A percentile compares a stretch with the other conserved stretches of the same genome.
These are phyloP conservation scores for Globisporangium irregulare DNA, from an alignment of 352 stramenopile species.

Conservation along the genomic window DNA sequence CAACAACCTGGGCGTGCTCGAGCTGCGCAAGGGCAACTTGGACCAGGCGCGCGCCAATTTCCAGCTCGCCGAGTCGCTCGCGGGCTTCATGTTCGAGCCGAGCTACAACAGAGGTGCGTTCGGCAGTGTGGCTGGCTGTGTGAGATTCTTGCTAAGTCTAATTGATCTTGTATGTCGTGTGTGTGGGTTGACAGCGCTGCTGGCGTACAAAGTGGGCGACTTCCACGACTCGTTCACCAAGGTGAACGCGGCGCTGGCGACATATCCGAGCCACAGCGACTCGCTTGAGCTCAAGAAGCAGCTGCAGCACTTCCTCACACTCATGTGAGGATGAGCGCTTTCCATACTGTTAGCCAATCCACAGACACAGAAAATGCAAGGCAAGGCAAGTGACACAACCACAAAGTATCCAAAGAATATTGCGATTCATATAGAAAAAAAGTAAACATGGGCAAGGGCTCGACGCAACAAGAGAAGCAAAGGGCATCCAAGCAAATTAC, in stretches of 20 bases:
- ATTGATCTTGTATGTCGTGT: not conserved
- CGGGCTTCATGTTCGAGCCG: slow-evolving; percentile 90
- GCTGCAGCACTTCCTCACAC: slow-evolving; percentile 79
- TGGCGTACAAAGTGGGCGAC: slow-evolving; percentile 89
- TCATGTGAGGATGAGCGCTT: slow-evolving; percentile 37
- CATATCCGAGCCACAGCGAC: slow-evolving; percentile 84
- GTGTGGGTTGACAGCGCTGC: slow-evolving; percentile 49
- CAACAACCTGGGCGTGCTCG: slow-evolving; percentile 90
- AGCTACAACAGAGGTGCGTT: slow-evolving; percentile 85
- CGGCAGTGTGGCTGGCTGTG: not conserved
- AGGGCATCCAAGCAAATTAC: slow-evolving; percentile 8
- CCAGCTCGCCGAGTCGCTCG: slow-evolving; percentile 68
- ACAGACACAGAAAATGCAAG: not conserved
- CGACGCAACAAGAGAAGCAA: slow-evolving; percentile 9
- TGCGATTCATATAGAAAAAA: slow-evolving; percentile 21
- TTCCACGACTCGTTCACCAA: slow-evolving; percentile 90
- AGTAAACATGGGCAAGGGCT: slow-evolving; percentile 39
- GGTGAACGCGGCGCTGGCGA: slow-evolving; percentile 74
- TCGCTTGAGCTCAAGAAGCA: slow-evolving; percentile 88
- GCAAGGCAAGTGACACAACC: not conserved
- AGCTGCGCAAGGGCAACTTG: slow-evolving; percentile 87
- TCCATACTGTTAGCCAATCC: not conserved
- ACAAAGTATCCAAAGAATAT: slow-evolving; percentile 10
- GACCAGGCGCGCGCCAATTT: slow-evolving; percentile 87
- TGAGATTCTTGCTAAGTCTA: slow-evolving; percentile 7